Evolutionary conservation across 768 basidiomycete genomes (phyloP).

Genomic region (Lactarius psammicola): DNA sequence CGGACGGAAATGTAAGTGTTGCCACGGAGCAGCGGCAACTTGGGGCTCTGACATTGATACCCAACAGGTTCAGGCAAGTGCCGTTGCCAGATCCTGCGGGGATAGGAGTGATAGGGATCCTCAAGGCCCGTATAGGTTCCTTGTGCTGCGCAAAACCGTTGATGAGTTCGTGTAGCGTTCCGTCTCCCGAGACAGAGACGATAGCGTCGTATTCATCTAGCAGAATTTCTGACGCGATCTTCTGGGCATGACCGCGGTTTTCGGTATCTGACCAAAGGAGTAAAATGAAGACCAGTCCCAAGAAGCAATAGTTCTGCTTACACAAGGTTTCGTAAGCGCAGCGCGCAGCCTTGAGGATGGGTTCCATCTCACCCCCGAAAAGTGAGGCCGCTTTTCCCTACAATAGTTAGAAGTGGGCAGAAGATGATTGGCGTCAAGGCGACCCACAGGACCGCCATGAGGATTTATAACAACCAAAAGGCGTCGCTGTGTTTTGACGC

Average conservation of each 20-base stretch:
- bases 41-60: conserved; percentile 49
- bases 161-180: conserved; percentile 76
- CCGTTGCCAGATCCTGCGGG: conserved; percentile 85
- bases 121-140: conserved; percentile 58
- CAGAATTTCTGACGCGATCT: conserved; percentile 55
- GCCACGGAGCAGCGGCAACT: conserved; percentile 1
- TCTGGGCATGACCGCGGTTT: conserved; percentile 59
- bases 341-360: conserved; percentile 65
- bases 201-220: conserved; percentile 65
- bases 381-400: conserved; percentile 61
- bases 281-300: background rate
- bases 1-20: background rate
- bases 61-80: conserved; percentile 68
- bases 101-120: conserved; percentile 70
- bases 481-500: conserved; percentile 51
- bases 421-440: background rate
- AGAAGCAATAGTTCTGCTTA: conserved; percentile 38
- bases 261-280: conserved; percentile 54
- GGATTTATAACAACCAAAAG: conserved; percentile 80
- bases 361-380: conserved; percentile 61
- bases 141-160: conserved; percentile 76
- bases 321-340: conserved; percentile 62
- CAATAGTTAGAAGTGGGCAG: conserved; percentile 10
- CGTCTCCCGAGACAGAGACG: conserved; percentile 79
- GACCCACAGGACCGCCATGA: conserved; percentile 67